Base-by-base conservation (phyloP, 306 rosid species). In the Dalbergia oliveri region DNA sequence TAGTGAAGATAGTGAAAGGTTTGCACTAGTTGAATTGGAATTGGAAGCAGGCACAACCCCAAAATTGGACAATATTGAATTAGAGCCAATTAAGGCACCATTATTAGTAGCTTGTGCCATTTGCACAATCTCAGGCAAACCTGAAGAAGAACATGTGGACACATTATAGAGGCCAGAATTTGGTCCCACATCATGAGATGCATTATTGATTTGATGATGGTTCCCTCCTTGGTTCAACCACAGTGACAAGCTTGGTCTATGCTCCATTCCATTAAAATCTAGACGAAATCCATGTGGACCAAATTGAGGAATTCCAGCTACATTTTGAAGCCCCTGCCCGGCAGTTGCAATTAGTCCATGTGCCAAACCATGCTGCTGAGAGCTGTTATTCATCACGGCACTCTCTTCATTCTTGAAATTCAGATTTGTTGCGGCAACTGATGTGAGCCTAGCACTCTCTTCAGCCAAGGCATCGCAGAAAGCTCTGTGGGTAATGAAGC, bases 401-500 rank as follows among this genome's bases (percentile, higher is more conserved):
- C 47, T 8, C 9, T 83, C 87, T 43, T 94, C 97, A 6, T 87
- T 90, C 63, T 90, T 90, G 57, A 94, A 90, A 76, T 84, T 88
- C 16, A 93, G 88, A 86, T 90, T 90, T 41, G 92, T 73, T 2
- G 91, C 53, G 0, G 85, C 12, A 58, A 86, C 88, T 64, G 96
- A 80, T 33, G 92, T 90, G 50, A 92, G 72, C 37, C 98, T 89
- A 0, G 94, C 97, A 77, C 98, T 94, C 82, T 94, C 98, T 82
- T 92, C 97, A 5, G 97, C 97, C 76, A 94, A 90, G 12, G 99
- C 99, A 84, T 94, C 99, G 18, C 99, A 94, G 84, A 94, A 94
- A 7, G 99, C 99, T 81, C 99, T 88, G 51, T 94, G 99, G 3
- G 99, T 94, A 26, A 94, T 94, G 90, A 94, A 94, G 80, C 99